Evolutionary conservation across 1,284 basidiomycete genomes (phyloP).

Genomic region (Veloboletus limbatus): DNA sequence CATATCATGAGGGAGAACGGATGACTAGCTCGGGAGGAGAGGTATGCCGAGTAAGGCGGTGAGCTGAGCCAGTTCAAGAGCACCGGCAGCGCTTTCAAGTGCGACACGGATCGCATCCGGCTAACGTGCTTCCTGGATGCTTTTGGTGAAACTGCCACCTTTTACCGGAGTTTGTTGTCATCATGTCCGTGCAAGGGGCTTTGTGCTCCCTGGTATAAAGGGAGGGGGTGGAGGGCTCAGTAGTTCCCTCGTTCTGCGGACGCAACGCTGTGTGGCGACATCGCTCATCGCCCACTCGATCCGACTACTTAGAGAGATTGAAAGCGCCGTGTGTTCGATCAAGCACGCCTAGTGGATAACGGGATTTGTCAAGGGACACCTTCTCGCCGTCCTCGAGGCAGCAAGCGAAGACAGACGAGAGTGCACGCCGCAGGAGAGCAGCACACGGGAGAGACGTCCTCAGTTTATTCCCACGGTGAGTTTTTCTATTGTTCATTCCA

Average conservation of each 20-base stretch:
- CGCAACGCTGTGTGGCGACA: slow-evolving; percentile 17
- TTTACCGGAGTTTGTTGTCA: slow-evolving; percentile 16
- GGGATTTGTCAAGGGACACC: slow-evolving; percentile 20
- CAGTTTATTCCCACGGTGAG: slow-evolving; percentile 30
- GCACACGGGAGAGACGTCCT: slow-evolving; percentile 11
- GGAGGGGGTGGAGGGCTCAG: slow-evolving; percentile 4
- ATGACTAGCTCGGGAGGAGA: slow-evolving; percentile 7
- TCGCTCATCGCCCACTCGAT: slow-evolving; percentile 12
- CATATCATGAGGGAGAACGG: not conserved
- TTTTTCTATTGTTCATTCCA: slow-evolving; percentile 31
- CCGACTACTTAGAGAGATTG: slow-evolving; percentile 5
- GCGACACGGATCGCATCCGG: slow-evolving; percentile 18
- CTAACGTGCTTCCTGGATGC: slow-evolving; percentile 1
- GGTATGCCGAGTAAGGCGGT: slow-evolving; percentile 6
- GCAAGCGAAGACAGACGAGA: slow-evolving; percentile 29
- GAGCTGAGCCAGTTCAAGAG: slow-evolving; percentile 22
- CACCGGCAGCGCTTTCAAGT: slow-evolving; percentile 3
- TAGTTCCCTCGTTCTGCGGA: not conserved
- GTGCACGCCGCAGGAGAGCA: slow-evolving; percentile 14
- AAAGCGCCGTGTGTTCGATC: slow-evolving; percentile 26
- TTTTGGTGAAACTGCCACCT: slow-evolving; percentile 16
- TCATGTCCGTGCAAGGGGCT: slow-evolving; percentile 2
- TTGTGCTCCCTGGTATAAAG: slow-evolving; percentile 21
- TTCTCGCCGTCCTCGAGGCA: slow-evolving; percentile 34
- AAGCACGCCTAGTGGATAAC: slow-evolving; percentile 24